Evolutionary conservation across 345 rosid genomes (phyloP).

Genomic region (Eucalyptus marginata): DNA sequence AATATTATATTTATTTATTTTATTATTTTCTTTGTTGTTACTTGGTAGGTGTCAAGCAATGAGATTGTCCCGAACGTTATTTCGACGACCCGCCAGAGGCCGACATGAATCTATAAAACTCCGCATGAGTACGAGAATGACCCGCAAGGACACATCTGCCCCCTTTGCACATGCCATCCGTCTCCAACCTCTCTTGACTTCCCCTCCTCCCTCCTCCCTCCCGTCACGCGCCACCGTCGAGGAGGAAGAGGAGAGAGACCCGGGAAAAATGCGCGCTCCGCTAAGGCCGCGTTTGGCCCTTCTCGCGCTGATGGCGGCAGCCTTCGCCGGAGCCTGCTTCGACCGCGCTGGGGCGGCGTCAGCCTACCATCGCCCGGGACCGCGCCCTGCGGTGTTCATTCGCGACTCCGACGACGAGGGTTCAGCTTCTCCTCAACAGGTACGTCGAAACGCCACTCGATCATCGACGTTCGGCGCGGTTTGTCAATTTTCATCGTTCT

Average conservation of each 20-base stretch:
- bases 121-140: not conserved
- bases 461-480: not conserved
- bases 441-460: not conserved
- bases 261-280: not conserved
- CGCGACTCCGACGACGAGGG: not conserved
- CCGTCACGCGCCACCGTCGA: not conserved
- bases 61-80: not conserved
- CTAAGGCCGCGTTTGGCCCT: not conserved
- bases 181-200: not conserved
- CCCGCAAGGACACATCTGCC: not conserved
- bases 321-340: not conserved
- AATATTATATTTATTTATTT: not conserved
- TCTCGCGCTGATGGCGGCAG: not conserved
- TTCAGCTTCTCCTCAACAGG: slow-evolving; percentile 48
- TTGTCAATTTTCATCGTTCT: not conserved
- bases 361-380: slow-evolving; percentile 31
- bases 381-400: slow-evolving; percentile 13
- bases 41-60: not conserved
- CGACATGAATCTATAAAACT: not conserved
- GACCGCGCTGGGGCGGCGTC: not conserved
- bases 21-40: not conserved
- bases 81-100: not conserved
- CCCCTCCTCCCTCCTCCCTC: not conserved
- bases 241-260: not conserved
- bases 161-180: not conserved